phyloP scores from a whole-genome alignment of 73 alveolate genomes.

The Loxodes magnus region DNA sequence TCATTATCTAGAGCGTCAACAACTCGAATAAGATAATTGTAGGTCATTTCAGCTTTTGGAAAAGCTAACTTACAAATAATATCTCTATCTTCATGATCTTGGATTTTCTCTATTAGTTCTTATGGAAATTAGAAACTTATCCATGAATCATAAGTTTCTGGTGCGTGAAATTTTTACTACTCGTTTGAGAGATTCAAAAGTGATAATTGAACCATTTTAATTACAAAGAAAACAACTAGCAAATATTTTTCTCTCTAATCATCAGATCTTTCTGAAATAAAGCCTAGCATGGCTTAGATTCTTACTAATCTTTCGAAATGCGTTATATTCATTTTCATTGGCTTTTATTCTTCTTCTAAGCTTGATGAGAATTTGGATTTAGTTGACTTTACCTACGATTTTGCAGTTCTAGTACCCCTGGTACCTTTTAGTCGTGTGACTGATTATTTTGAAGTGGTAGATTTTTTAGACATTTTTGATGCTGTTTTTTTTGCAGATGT shows the following conservation, averaged over 20 bases:
- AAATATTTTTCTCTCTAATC: conserved; percentile 73
- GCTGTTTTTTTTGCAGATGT: conserved; percentile 63
- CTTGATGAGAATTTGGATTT: conserved; percentile 82
- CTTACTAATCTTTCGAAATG: conserved; percentile 92
- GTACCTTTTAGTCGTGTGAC: conserved; percentile 66
- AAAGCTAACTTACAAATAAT: conserved; percentile 74
- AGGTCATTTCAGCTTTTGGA: conserved; percentile 67
- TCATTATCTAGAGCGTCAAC: conserved; percentile 59
- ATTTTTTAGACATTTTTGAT: conserved; percentile 51
- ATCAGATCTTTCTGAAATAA: conserved; percentile 71
- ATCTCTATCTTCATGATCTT: conserved; percentile 61
- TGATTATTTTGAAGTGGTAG: conserved; percentile 63
- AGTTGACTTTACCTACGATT: conserved; percentile 59
- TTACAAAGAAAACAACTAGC: conserved; percentile 69
- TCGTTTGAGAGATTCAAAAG: conserved; percentile 59
- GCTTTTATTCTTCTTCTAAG: conserved; percentile 93
- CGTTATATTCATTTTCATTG: conserved; percentile 80
- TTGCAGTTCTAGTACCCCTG: conserved; percentile 29
- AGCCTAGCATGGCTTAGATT: conserved; percentile 90
- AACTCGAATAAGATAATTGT: conserved; percentile 45
- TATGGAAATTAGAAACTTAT: conserved; percentile 60
- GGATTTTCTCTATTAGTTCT: conserved; percentile 34
- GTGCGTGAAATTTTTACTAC: conserved; percentile 66
- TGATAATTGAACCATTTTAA: conserved; percentile 56
- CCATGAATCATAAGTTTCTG: conserved; percentile 75